Conservation (phyloP, 495 filamentous ascomycete genomes). For the Pseudevernia furfuracea region DNA sequence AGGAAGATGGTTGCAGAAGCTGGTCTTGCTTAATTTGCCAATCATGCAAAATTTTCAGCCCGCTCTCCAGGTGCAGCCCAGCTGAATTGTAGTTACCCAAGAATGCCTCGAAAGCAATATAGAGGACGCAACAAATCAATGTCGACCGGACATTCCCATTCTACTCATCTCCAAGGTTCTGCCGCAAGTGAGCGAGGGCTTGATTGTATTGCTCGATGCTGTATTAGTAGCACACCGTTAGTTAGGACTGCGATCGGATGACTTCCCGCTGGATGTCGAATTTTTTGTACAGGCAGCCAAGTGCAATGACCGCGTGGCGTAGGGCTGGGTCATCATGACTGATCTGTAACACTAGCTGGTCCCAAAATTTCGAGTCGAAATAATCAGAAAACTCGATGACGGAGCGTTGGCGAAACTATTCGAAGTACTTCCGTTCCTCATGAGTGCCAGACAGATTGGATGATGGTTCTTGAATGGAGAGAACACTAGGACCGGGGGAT, state of each 20-base stretch:
- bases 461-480: no score
- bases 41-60: not conserved
- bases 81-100: not conserved
- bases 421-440: no score
- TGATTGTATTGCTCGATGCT: not conserved
- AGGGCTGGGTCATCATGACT: no score
- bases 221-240: not conserved
- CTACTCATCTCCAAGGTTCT: not conserved
- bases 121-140: not conserved
- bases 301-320: no score
- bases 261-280: not conserved
- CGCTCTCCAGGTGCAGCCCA: not conserved
- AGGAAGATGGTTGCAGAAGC: not conserved
- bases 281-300: no score
- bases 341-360: no score
- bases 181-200: not conserved
- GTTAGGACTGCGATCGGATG: not conserved
- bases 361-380: no score
- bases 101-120: not conserved
- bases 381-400: no score
- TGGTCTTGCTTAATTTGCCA: not conserved
- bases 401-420: no score
- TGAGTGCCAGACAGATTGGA: no score
- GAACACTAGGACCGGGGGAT: no score
- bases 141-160: not conserved